Conservation (phyloP, 2,329 filamentous ascomycete genomes). For the Botrytis galanthina region DNA sequence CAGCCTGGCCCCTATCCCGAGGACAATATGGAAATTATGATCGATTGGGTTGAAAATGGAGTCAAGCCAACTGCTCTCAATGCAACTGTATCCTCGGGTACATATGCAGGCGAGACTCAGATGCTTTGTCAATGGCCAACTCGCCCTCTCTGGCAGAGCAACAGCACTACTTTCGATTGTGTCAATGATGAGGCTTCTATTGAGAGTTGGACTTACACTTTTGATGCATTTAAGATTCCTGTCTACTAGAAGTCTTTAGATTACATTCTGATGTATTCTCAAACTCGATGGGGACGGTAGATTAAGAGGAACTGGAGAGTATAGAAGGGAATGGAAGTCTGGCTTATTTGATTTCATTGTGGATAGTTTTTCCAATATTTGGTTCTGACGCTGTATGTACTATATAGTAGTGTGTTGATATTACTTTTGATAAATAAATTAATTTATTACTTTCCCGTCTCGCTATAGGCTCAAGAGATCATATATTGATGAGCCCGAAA, state of each 20-base stretch:
- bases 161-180: constrained; percentile 33
- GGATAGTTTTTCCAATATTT: neutral
- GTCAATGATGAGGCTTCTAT: constrained; percentile 33
- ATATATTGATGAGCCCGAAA: too few species aligned
- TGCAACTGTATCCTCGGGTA: constrained; percentile 39
- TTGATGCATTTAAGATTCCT: constrained; percentile 27
- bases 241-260: constrained; percentile 22
- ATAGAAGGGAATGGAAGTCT: neutral
- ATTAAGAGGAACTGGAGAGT: neutral
- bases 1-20: constrained; percentile 43
- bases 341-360: neutral
- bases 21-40: constrained; percentile 66
- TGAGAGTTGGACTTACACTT: constrained; percentile 37
- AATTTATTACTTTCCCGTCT: neutral
- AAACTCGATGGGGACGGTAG: too few species aligned
- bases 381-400: neutral
- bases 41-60: constrained; percentile 65
- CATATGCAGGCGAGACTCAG: constrained; percentile 39
- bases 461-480: too few species aligned
- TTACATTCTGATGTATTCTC: neutral
- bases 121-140: constrained; percentile 44
- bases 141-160: constrained; percentile 37
- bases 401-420: neutral
- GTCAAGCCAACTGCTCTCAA: constrained; percentile 41
- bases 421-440: neutral